A percentile compares a stretch with the other conserved stretches of the same genome.
These are phyloP conservation scores for Dentipellis sp. DNA, from an alignment of 768 basidiomycete species.

Conservation along the genomic window DNA sequence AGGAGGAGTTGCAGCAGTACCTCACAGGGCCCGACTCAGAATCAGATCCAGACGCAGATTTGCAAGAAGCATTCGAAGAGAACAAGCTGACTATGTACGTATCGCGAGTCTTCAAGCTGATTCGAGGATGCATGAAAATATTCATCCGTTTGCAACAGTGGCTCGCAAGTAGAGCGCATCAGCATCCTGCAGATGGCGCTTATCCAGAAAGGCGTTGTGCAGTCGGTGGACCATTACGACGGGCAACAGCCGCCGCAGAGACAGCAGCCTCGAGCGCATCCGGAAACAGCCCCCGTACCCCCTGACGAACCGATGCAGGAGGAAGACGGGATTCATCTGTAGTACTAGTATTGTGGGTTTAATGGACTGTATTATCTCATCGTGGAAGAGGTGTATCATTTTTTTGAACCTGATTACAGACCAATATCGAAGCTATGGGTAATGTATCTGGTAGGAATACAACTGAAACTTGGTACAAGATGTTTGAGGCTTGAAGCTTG, in stretches of 20 bases:
- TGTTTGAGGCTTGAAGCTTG: too few relatives aligned
- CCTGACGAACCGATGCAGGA: not conserved
- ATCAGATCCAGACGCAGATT: conserved; percentile 41
- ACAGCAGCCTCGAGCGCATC: not conserved
- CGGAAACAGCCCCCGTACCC: not conserved
- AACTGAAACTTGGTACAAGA: too few relatives aligned
- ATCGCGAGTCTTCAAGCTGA: not conserved
- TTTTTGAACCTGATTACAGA: too few relatives aligned
- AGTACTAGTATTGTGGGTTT: too few relatives aligned
- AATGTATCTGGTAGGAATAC: too few relatives aligned
- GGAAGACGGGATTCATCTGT: conserved; percentile 7
- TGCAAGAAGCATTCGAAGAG: conserved; percentile 54
- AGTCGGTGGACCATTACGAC: conserved; percentile 34
- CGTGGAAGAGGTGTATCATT: too few relatives aligned
- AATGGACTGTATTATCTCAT: too few relatives aligned
- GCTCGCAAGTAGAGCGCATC: conserved; percentile 71
- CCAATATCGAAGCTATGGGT: too few relatives aligned
- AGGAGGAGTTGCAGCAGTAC: conserved; percentile 42
- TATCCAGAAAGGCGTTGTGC: conserved; percentile 43
- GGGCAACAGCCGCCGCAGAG: conserved; percentile 2
- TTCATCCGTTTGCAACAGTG: conserved; percentile 30
- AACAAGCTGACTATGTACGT: conserved; percentile 66
- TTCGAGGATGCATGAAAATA: not conserved
- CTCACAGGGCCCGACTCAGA: conserved; percentile 23
- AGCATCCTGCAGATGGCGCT: conserved; percentile 57